Evolutionary conservation across 2,329 filamentous ascomycete species (phyloP).

Genomic region (Aspergillus sp.): DNA sequence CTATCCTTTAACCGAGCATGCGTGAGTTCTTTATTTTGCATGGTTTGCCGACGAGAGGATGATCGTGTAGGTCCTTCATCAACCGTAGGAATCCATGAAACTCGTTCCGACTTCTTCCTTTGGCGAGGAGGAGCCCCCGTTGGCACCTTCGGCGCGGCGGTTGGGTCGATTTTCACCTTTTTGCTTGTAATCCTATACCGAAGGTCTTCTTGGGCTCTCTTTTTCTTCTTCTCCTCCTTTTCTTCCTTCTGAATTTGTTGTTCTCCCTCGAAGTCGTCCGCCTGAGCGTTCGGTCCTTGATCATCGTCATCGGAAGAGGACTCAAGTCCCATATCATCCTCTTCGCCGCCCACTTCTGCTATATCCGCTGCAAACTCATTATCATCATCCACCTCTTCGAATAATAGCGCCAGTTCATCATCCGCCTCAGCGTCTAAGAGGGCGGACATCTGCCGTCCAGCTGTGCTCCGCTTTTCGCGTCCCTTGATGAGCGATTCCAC

Average conservation of each 20-base stretch:
- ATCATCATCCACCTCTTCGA: constrained; percentile 66
- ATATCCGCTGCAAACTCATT: constrained; percentile 40
- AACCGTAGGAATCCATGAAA: constrained; percentile 66
- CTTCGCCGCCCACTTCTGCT: constrained; percentile 52
- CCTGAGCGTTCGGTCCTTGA: constrained; percentile 54
- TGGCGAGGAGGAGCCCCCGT: constrained; percentile 42
- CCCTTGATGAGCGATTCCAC: constrained; percentile 36
- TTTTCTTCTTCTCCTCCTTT: constrained; percentile 73
- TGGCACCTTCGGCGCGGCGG: constrained; percentile 37
- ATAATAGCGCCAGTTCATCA: constrained; percentile 58
- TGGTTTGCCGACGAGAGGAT: constrained; percentile 62
- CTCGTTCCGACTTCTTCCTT: constrained; percentile 70
- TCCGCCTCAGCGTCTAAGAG: constrained; percentile 76
- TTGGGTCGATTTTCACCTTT: constrained; percentile 70
- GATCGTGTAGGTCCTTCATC: constrained; percentile 63
- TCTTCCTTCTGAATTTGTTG: constrained; percentile 78
- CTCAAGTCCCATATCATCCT: constrained; percentile 79
- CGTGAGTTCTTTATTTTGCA: constrained; percentile 63
- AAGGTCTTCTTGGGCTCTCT: constrained; percentile 75
- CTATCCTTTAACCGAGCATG: constrained; percentile 50
- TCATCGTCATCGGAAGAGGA: constrained; percentile 83
- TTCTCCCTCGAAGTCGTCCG: constrained; percentile 81
- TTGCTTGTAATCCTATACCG: constrained; percentile 59
- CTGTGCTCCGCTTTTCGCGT: constrained; percentile 74
- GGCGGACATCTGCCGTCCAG: constrained; percentile 78